phyloP scores from a whole-genome alignment of 305 asterid species.

The Nicotiana rustica region DNA sequence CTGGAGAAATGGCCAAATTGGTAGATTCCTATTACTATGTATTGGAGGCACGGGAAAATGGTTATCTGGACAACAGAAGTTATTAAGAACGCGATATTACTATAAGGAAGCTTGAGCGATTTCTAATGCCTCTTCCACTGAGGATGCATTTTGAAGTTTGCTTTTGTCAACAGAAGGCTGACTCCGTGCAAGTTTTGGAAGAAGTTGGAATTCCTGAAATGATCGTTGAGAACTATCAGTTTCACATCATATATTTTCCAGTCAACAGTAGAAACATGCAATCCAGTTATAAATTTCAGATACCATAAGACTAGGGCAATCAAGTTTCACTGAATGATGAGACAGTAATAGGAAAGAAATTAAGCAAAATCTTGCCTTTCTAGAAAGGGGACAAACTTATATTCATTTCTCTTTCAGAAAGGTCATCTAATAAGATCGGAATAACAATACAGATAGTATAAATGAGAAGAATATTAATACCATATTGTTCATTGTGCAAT shows the following conservation, averaged over 20 bases:
- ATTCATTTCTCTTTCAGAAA: not conserved
- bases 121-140: conserved; percentile 88
- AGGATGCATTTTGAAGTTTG: conserved; percentile 81
- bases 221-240: not conserved
- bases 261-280: not conserved
- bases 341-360: not conserved
- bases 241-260: not conserved
- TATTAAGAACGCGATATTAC: not conserved
- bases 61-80: not conserved
- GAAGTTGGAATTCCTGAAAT: conserved; percentile 81
- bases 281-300: not conserved
- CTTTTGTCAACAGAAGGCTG: conserved; percentile 74
- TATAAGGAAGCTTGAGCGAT: conserved; percentile 67
- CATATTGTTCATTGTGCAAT: not conserved
- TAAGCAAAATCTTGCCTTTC: not conserved
- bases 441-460: not conserved
- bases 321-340: not conserved
- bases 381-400: not conserved
- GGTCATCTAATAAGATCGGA: not conserved
- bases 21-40: not conserved
- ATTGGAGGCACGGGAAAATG: not conserved
- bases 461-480: not conserved
- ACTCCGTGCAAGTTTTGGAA: conserved; percentile 82
- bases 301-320: not conserved
- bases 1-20: not conserved